Evolutionary conservation across 129 eudicot genomes (phyloP).

Genomic region (Centaurea solstitialis): DNA sequence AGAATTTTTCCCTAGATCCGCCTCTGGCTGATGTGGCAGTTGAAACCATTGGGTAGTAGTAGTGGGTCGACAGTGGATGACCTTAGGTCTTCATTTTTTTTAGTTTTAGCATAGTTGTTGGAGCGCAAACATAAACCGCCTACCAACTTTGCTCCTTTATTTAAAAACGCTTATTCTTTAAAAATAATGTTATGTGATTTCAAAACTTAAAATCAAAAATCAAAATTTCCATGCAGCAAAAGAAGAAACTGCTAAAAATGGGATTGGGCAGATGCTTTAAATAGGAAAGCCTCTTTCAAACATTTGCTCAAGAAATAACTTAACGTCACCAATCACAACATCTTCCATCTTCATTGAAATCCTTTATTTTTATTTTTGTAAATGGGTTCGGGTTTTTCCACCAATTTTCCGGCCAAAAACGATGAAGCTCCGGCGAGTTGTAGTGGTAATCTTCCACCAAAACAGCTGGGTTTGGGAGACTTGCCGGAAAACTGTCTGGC

Average conservation of each 20-base stretch:
- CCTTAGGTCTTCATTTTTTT: no score
- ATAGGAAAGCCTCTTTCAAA: background rate
- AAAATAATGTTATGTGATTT: no score
- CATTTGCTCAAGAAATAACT: background rate
- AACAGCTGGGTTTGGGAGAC: conserved; percentile 39
- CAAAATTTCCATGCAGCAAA: background rate
- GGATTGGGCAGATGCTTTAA: background rate
- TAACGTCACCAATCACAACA: background rate
- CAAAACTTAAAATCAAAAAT: no score
- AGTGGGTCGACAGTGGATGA: no score
- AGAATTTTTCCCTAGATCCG: no score
- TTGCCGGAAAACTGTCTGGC: conserved; percentile 60
- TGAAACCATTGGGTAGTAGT: no score
- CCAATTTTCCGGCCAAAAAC: background rate
- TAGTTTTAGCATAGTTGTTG: no score
- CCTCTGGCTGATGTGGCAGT: no score
- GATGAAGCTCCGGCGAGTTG: background rate
- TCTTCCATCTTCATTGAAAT: background rate
- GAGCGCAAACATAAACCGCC: no score
- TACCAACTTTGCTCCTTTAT: no score
- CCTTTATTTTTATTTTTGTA: background rate
- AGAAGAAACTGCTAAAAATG: background rate
- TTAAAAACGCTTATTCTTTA: no score
- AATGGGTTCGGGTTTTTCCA: background rate
- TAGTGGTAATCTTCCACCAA: background rate